Conservation (phyloP, 352 stramenopile genomes). For the Phytophthora agathidicida region DNA sequence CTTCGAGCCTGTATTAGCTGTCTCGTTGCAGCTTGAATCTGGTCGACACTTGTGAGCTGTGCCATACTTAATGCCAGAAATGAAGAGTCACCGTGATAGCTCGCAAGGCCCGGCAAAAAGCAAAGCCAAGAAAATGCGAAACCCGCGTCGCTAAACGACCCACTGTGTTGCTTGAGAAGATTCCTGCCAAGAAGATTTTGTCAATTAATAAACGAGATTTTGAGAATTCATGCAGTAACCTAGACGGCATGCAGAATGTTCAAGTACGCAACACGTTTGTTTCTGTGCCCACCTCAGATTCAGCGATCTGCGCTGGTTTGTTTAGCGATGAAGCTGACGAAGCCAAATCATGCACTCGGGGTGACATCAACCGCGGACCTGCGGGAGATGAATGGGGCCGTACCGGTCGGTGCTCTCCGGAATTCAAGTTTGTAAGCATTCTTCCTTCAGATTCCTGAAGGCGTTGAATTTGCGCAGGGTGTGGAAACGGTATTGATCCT, state of each 20-base stretch:
- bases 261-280: too few species aligned
- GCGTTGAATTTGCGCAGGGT: not conserved
- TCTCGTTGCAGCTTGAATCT: constrained; percentile 18
- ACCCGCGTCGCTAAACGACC: constrained; percentile 32
- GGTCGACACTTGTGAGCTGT: constrained; percentile 7
- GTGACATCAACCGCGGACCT: constrained; percentile 31
- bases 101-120: not conserved
- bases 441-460: constrained; percentile 5
- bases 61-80: not conserved
- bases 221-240: not conserved
- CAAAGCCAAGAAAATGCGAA: constrained; percentile 19
- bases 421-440: not conserved
- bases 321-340: constrained; percentile 25
- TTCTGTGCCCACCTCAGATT: not conserved
- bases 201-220: too few species aligned
- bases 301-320: not conserved
- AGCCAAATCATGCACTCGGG: constrained; percentile 28
- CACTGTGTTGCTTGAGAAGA: constrained; percentile 5
- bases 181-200: constrained; percentile 16
- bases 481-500: constrained; percentile 23
- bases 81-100: constrained; percentile 15
- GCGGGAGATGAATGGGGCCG: constrained; percentile 62
- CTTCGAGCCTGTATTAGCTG: constrained; percentile 10
- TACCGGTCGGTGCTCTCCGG: constrained; percentile 20
- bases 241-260: not conserved